These are phyloP conservation scores for Filosporella fistucella DNA, from an alignment of 495 filamentous ascomycete species.

Conservation along the genomic window DNA sequence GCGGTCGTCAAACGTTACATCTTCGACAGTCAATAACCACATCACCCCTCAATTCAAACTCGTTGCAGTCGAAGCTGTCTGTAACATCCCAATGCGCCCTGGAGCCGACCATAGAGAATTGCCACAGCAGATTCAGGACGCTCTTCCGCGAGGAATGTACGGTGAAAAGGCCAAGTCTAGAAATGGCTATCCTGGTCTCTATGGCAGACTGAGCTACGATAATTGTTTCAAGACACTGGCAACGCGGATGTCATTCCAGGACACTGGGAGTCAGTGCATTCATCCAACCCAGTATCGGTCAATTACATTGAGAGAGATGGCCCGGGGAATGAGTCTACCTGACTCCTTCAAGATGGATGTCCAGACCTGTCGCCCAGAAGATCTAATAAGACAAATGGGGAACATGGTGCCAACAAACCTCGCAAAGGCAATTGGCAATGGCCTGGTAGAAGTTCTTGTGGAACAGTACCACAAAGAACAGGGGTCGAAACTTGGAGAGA, in stretches of 20 bases:
- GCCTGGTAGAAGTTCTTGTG: background rate
- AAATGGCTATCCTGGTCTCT: background rate
- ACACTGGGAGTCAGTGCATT: background rate
- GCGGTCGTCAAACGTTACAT: background rate
- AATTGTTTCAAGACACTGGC: conserved; percentile 2
- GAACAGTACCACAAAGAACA: background rate
- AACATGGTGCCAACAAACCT: conserved; percentile 9
- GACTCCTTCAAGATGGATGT: conserved; percentile 11
- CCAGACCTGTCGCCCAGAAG: background rate
- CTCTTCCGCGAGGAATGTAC: too few species aligned
- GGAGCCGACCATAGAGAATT: conserved; percentile 8
- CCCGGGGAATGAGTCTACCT: conserved; percentile 2
- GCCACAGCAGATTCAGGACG: background rate
- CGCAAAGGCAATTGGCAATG: background rate
- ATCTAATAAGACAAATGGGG: conserved; percentile 2
- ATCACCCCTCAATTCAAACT: background rate
- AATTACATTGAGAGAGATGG: conserved; percentile 6
- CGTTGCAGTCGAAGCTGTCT: background rate
- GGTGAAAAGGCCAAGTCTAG: background rate
- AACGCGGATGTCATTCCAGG: conserved; percentile 1
- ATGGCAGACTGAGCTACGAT: conserved; percentile 1
- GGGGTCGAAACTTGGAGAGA: background rate
- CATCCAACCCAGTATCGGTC: conserved; percentile 10
- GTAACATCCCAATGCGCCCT: conserved; percentile 3
- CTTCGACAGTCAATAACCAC: conserved; percentile 5